Conservation (phyloP, 495 filamentous ascomycete species). For the Bryoglossum gracile region DNA sequence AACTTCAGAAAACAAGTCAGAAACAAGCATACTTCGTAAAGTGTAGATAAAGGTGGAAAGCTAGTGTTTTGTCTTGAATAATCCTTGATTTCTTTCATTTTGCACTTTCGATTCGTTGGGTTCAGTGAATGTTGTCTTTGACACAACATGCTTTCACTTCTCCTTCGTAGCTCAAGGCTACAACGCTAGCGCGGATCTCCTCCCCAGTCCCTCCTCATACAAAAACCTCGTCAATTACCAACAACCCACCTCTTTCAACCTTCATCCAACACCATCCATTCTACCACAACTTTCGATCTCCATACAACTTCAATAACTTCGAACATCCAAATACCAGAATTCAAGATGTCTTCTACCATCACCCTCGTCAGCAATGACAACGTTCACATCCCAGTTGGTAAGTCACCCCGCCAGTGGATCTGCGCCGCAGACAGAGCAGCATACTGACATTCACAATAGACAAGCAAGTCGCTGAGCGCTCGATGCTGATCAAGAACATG, state of each 20-base stretch:
- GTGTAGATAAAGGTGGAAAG: no score
- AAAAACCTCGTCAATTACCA: not conserved
- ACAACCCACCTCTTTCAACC: not conserved
- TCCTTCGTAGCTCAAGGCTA: no score
- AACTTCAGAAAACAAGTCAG: no score
- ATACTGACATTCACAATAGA: conserved; percentile 40
- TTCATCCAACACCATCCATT: not conserved
- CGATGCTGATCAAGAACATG: conserved; percentile 95
- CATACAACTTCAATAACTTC: not conserved
- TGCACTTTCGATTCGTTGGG: no score
- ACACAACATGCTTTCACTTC: no score
- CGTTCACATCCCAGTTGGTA: conserved; percentile 49
- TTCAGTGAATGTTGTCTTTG: no score
- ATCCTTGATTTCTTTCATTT: no score
- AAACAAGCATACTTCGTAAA: no score
- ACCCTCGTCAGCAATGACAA: conserved; percentile 52
- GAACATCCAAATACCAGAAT: conserved; percentile 2
- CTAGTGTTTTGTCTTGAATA: no score
- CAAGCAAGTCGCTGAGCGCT: conserved; percentile 80
- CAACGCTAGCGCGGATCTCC: conserved; percentile 2
- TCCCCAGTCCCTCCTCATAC: no score
- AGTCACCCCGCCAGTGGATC: conserved; percentile 21
- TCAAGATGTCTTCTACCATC: conserved; percentile 30
- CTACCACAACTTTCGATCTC: not conserved
- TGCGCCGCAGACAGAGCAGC: not conserved